phyloP scores from a whole-genome alignment of 129 eudicot genomes.

The Artemisia tridentata region DNA sequence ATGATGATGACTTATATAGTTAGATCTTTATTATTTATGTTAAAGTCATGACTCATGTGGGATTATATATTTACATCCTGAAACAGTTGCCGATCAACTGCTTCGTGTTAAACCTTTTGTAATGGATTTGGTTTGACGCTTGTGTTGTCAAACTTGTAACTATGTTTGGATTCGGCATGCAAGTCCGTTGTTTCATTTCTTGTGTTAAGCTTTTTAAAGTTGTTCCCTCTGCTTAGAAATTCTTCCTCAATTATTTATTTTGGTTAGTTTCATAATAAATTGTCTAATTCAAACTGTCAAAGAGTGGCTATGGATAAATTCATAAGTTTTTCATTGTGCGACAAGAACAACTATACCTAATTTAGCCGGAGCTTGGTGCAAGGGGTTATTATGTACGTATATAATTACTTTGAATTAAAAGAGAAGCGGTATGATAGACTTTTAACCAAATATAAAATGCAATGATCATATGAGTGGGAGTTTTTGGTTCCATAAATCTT shows the following conservation, averaged over 20 bases:
- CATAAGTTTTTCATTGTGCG: no score
- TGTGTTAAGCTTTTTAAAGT: neutral
- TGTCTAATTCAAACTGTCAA: neutral
- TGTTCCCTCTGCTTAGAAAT: neutral
- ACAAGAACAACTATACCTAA: no score
- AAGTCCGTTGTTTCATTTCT: neutral
- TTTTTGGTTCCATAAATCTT: no score
- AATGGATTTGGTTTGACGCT: slow-evolving; percentile 13
- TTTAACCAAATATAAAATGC: no score
- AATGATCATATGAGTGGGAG: no score
- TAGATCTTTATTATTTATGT: slow-evolving; percentile 23
- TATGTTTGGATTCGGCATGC: slow-evolving; percentile 3
- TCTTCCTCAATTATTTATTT: neutral
- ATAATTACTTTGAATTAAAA: no score
- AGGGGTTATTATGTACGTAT: no score
- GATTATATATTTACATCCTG: neutral
- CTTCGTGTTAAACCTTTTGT: slow-evolving; percentile 3
- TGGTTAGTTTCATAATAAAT: neutral
- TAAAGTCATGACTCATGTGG: slow-evolving; percentile 4
- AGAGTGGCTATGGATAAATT: neutral
- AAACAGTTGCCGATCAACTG: neutral
- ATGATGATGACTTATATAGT: slow-evolving; percentile 64
- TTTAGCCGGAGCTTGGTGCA: no score
- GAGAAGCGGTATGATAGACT: no score
- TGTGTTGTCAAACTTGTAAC: slow-evolving; percentile 16